Conservation (phyloP, 75 land plant species). For the Sequoia sempervirens region DNA sequence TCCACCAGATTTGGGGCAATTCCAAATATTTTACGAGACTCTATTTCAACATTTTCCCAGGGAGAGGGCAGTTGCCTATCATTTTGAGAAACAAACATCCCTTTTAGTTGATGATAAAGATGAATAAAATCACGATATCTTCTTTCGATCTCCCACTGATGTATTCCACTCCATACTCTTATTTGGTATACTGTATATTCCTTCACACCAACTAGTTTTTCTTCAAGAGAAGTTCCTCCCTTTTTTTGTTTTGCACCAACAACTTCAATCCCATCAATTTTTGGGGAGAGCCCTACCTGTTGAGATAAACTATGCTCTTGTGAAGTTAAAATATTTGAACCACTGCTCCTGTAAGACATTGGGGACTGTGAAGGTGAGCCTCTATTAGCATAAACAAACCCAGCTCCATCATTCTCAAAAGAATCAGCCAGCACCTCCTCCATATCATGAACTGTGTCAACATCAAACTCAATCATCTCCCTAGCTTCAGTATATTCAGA, state of each 20-base stretch:
- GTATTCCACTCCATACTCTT: conserved; percentile 21
- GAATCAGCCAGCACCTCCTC: conserved; percentile 35
- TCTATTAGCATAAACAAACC: conserved; percentile 12
- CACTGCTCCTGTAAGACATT: background rate
- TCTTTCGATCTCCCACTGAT: conserved; percentile 42
- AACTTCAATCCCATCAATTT: conserved; percentile 34
- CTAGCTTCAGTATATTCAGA: conserved; percentile 29
- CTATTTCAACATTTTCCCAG: conserved; percentile 30
- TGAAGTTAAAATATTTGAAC: background rate
- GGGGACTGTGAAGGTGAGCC: background rate
- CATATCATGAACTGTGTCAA: conserved; percentile 37
- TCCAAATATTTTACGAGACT: conserved; percentile 41
- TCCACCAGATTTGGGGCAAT: conserved; percentile 40
- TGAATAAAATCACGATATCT: conserved; percentile 44
- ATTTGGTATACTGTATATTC: conserved; percentile 43
- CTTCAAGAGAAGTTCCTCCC: conserved; percentile 40
- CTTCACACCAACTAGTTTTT: conserved; percentile 42
- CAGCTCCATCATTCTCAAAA: conserved; percentile 22
- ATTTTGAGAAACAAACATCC: conserved; percentile 18
- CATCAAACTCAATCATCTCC: conserved; percentile 28
- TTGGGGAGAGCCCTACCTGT: background rate
- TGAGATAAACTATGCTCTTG: background rate
- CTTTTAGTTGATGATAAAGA: conserved; percentile 34
- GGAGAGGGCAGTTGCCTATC: conserved; percentile 24
- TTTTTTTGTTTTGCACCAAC: conserved; percentile 35